Percentiles rank a stretch among this genome's conserved stretches.
Conservation (phyloP, 2,329 filamentous ascomycete genomes). For the Colletotrichum sp. region DNA sequence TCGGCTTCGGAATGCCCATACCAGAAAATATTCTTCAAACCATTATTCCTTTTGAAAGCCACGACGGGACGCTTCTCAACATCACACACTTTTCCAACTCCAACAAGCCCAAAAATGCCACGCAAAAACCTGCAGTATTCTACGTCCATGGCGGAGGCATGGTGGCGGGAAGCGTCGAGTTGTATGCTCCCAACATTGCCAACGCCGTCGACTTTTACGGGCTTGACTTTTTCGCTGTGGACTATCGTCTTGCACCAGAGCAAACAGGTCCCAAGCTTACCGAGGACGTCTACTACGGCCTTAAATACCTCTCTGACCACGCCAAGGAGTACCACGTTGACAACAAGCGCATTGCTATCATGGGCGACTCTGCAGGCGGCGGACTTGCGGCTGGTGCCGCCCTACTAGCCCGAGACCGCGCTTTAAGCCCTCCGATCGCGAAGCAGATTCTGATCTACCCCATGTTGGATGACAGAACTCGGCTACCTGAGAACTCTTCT, state of each 20-base stretch:
- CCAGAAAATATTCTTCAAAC: constrained; percentile 10
- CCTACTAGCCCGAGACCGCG: constrained; percentile 42
- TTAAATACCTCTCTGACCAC: constrained; percentile 29
- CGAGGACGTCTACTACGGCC: constrained; percentile 38
- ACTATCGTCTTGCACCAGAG: constrained; percentile 50
- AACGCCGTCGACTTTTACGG: constrained; percentile 28
- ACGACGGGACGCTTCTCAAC: constrained; percentile 21
- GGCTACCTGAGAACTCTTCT: neutral
- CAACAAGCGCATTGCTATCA: constrained; percentile 23
- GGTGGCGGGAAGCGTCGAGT: constrained; percentile 32
- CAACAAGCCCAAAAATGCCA: neutral
- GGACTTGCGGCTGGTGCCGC: constrained; percentile 28
- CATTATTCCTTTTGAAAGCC: constrained; percentile 19
- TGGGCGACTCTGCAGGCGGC: constrained; percentile 27
- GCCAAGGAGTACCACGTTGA: constrained; percentile 25
- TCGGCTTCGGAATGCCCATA: neutral
- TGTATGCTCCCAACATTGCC: constrained; percentile 28
- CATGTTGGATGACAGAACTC: constrained; percentile 36
- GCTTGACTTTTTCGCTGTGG: constrained; percentile 39
- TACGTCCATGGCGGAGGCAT: constrained; percentile 48
- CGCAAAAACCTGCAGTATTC: constrained; percentile 31
- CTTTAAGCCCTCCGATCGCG: constrained; percentile 29
- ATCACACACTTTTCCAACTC: constrained; percentile 21
- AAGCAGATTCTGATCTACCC: constrained; percentile 38
- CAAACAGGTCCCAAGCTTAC: constrained; percentile 36